These are phyloP conservation scores for Nothomitra cinnamomea DNA, from an alignment of 2,329 filamentous ascomycete genomes.

Conservation along the genomic window DNA sequence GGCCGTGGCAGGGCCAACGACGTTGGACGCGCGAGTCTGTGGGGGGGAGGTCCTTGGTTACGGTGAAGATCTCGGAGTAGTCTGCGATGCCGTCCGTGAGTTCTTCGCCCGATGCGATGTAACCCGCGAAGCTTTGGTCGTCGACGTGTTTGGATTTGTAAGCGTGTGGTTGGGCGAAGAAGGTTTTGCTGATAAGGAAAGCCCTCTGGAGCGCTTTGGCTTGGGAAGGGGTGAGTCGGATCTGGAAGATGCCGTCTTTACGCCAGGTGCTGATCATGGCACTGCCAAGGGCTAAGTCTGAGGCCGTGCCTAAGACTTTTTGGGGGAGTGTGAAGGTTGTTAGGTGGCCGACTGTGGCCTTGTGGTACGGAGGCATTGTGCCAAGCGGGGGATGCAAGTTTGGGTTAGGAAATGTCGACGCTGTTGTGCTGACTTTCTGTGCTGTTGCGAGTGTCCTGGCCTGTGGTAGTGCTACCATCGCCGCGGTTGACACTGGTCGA, in stretches of 20 bases:
- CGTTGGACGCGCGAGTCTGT: conserved; percentile 24
- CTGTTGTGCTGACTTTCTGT: background rate
- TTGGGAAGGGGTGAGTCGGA: conserved; percentile 24
- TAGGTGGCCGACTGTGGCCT: conserved; percentile 18
- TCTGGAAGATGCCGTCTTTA: conserved; percentile 30
- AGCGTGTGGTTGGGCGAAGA: conserved; percentile 22
- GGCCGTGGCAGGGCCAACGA: conserved; percentile 33
- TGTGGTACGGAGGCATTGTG: conserved; percentile 17
- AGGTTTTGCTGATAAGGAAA: conserved; percentile 21
- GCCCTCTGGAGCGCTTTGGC: conserved; percentile 22
- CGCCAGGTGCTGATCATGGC: conserved; percentile 27
- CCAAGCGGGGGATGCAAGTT: background rate
- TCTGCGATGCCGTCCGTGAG: conserved; percentile 28
- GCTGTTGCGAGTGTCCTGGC: background rate
- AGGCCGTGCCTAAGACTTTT: conserved; percentile 19
- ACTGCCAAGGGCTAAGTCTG: conserved; percentile 23
- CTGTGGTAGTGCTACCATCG: background rate
- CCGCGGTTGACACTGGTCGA: background rate
- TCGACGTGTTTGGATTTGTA: conserved; percentile 29
- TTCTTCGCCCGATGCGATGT: conserved; percentile 31
- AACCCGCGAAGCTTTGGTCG: conserved; percentile 29
- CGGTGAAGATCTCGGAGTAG: conserved; percentile 36
- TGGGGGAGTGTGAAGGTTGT: conserved; percentile 28
- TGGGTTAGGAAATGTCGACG: background rate
- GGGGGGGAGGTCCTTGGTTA: conserved; percentile 29